Evolutionary conservation across 2,329 filamentous ascomycete species (phyloP).

Genomic region (Septoria petroselini): DNA sequence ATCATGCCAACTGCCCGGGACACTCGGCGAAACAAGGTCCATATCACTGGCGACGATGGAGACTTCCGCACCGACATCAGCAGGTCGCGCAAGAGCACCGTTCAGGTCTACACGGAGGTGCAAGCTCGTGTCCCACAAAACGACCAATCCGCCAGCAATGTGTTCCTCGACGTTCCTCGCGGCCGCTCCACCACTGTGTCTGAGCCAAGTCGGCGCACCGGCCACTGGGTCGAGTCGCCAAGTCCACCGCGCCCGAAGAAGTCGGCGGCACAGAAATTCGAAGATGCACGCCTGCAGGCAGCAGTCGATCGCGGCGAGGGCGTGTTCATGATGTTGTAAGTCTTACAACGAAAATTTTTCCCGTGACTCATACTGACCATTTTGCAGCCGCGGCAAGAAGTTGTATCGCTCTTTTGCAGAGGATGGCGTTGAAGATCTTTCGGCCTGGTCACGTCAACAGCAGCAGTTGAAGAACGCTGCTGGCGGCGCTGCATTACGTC

Average conservation of each 20-base stretch:
- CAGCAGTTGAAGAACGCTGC: slow-evolving; percentile 39
- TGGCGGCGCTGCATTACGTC: slow-evolving; percentile 44
- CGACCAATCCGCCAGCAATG: slow-evolving; percentile 66
- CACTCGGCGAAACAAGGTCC: slow-evolving; percentile 27
- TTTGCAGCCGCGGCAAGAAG: slow-evolving; percentile 69
- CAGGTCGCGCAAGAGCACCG: slow-evolving; percentile 48
- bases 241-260: slow-evolving; percentile 44
- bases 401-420: slow-evolving; percentile 66
- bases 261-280: slow-evolving; percentile 55
- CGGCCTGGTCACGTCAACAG: slow-evolving; percentile 37
- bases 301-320: slow-evolving; percentile 66
- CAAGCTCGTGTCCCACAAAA: slow-evolving; percentile 69
- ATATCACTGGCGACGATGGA: slow-evolving; percentile 50
- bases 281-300: slow-evolving; percentile 56
- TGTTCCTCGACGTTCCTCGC: slow-evolving; percentile 56
- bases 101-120: slow-evolving; percentile 70
- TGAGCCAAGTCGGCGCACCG: slow-evolving; percentile 41
- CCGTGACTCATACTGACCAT: slow-evolving; percentile 30
- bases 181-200: slow-evolving; percentile 16
- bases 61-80: slow-evolving; percentile 49
- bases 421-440: slow-evolving; percentile 29
- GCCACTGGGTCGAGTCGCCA: slow-evolving; percentile 9
- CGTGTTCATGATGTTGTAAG: slow-evolving; percentile 74
- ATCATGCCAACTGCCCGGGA: slow-evolving; percentile 60
- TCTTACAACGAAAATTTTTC: slow-evolving; percentile 32